These are phyloP conservation scores for Diplotaxis tenuifolia DNA, from an alignment of 345 rosid species.

Conservation along the genomic window DNA sequence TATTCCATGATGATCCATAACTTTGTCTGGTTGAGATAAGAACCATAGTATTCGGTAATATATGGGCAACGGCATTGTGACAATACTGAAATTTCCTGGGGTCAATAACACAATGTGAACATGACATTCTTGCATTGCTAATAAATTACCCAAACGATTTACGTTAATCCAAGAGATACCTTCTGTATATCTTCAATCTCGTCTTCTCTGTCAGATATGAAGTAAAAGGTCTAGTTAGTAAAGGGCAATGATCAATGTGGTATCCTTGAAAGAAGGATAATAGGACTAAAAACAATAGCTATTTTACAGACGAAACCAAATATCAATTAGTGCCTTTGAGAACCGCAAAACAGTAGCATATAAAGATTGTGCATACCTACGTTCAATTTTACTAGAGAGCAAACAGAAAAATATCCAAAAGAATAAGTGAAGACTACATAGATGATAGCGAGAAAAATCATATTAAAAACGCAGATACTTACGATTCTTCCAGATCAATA, in stretches of 20 bases:
- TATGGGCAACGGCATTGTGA: conserved; percentile 95
- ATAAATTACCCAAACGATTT: background rate
- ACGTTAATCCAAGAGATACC: conserved; percentile 47
- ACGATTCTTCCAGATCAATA: conserved; percentile 99
- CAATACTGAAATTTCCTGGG: conserved; percentile 92
- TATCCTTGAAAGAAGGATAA: conserved; percentile 10
- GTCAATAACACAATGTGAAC: conserved; percentile 34
- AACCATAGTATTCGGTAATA: conserved; percentile 95
- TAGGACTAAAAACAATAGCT: conserved; percentile 7
- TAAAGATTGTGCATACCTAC: background rate
- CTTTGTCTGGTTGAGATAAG: conserved; percentile 94
- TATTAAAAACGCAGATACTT: conserved; percentile 39
- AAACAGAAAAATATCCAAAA: conserved; percentile 8
- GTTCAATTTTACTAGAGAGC: conserved; percentile 3
- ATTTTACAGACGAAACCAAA: background rate
- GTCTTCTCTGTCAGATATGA: conserved; percentile 71
- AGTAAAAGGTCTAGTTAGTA: conserved; percentile 29
- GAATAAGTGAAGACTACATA: conserved; percentile 2
- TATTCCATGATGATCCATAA: conserved; percentile 98
- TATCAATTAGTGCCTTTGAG: conserved; percentile 3
- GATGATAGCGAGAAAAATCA: background rate
- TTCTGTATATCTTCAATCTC: conserved; percentile 99
- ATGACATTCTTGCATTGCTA: conserved; percentile 14
- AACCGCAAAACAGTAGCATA: background rate
- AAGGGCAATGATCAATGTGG: conserved; percentile 11